Evolutionary conservation across 306 rosid species (phyloP).

Genomic region (Begonia fuchsioides): DNA sequence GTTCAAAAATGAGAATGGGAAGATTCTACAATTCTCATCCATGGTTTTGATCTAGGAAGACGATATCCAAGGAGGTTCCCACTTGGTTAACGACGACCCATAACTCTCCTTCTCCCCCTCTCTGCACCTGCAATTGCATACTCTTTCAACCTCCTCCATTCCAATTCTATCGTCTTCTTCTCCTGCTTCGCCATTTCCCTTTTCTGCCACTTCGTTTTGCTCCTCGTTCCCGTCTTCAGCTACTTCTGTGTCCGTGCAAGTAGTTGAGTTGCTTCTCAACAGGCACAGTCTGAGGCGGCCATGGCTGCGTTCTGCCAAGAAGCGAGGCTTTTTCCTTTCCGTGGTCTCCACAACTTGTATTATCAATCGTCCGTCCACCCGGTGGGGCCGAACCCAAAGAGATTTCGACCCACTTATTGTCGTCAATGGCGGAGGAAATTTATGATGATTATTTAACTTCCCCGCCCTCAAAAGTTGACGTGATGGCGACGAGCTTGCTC

Average conservation of each 20-base stretch:
- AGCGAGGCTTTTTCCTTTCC: constrained; percentile 16
- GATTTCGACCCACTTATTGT: constrained; percentile 63
- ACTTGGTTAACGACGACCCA: not conserved
- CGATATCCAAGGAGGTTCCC: not conserved
- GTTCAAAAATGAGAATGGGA: not conserved
- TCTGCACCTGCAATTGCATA: not conserved
- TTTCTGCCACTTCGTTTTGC: not conserved
- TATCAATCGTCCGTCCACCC: constrained; percentile 63
- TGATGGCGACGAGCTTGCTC: constrained; percentile 1
- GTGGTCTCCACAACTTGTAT: constrained; percentile 51
- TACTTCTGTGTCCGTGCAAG: constrained; percentile 13
- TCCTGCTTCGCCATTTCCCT: not conserved
- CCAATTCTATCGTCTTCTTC: not conserved
- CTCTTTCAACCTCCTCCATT: not conserved
- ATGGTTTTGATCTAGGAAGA: not conserved
- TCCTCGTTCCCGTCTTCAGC: not conserved
- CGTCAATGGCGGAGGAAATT: constrained; percentile 89
- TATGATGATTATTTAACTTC: constrained; percentile 18
- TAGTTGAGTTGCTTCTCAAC: constrained; percentile 13
- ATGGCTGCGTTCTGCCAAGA: constrained; percentile 55
- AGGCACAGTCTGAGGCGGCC: constrained; percentile 76
- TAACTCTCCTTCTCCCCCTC: not conserved
- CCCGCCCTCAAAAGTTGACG: constrained; percentile 17
- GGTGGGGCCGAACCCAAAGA: constrained; percentile 48
- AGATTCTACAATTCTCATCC: not conserved